Percentiles rank a stretch among this genome's conserved stretches.
These are phyloP conservation scores for Xylaria sp. DNA, from an alignment of 2,329 filamentous ascomycete genomes.

Conservation along the genomic window DNA sequence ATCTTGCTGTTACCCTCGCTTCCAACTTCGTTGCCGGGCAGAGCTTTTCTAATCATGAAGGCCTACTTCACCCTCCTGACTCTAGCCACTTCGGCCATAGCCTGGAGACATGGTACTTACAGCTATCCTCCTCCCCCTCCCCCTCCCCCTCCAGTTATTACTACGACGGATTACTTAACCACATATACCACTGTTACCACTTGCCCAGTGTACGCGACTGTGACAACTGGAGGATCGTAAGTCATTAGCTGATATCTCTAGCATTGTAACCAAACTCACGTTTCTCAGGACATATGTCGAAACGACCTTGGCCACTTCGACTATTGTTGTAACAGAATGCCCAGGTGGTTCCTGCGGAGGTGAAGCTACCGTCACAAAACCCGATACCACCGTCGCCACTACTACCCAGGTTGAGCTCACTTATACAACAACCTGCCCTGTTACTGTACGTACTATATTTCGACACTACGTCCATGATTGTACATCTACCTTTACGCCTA, in stretches of 20 bases:
- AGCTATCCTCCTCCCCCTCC: slow-evolving; percentile 24
- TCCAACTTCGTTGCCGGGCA: slow-evolving; percentile 17
- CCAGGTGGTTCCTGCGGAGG: slow-evolving; percentile 52
- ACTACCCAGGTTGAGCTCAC: slow-evolving; percentile 53
- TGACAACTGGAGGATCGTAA: slow-evolving; percentile 56
- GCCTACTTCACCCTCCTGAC: slow-evolving; percentile 43
- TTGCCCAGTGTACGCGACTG: slow-evolving; percentile 59
- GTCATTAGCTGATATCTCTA: slow-evolving; percentile 35
- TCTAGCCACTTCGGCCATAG: slow-evolving; percentile 45
- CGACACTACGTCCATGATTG: background rate
- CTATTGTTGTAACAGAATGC: slow-evolving; percentile 56
- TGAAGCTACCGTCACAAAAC: slow-evolving; percentile 51
- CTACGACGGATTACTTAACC: slow-evolving; percentile 39
- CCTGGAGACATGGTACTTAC: slow-evolving; percentile 30
- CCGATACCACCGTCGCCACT: slow-evolving; percentile 52
- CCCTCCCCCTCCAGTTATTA: slow-evolving; percentile 32
- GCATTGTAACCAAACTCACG: slow-evolving; percentile 33
- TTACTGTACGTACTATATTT: slow-evolving; percentile 37
- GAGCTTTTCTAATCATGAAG: slow-evolving; percentile 46
- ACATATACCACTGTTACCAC: slow-evolving; percentile 58
- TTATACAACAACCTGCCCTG: slow-evolving; percentile 52
- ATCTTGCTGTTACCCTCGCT: slow-evolving; percentile 34
- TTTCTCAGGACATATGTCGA: slow-evolving; percentile 54
- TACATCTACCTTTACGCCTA: background rate
- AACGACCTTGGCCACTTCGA: slow-evolving; percentile 58